Conservation (phyloP, 2,329 filamentous ascomycete species). For the Diaporthe eres region DNA sequence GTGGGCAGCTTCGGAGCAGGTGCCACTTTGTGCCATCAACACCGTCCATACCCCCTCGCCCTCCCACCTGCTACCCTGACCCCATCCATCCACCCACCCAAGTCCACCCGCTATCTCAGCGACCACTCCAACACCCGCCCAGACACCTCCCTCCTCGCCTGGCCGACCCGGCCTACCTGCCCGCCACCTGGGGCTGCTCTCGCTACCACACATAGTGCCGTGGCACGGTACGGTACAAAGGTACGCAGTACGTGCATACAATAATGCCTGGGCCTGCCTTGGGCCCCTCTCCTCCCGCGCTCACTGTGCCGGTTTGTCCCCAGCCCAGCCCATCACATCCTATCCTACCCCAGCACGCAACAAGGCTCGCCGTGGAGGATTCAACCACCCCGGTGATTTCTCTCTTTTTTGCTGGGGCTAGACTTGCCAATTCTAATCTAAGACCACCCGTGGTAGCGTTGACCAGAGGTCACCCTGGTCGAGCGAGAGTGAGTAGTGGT, state of each 20-base stretch:
- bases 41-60: conserved; percentile 32
- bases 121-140: conserved; percentile 13
- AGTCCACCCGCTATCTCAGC: conserved; percentile 28
- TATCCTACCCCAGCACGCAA: conserved; percentile 34
- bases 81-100: conserved; percentile 25
- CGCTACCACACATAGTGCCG: conserved; percentile 28
- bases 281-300: conserved; percentile 22
- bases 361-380: conserved; percentile 33
- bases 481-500: conserved; percentile 31
- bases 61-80: conserved; percentile 25
- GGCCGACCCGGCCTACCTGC: conserved; percentile 29
- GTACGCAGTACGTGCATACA: conserved; percentile 28
- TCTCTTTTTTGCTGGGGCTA: conserved; percentile 30
- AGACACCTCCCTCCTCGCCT: conserved; percentile 21
- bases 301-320: conserved; percentile 32
- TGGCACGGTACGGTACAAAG: conserved; percentile 32
- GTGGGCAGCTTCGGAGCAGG: conserved; percentile 37
- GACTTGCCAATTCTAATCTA: conserved; percentile 38
- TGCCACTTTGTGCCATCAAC: conserved; percentile 38
- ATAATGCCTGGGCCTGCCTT: conserved; percentile 16
- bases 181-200: conserved; percentile 33
- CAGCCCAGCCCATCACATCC: conserved; percentile 30
- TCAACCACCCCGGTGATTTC: conserved; percentile 33
- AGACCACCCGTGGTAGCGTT: conserved; percentile 36
- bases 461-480: conserved; percentile 34